These are phyloP conservation scores for Quercus glauca DNA, from an alignment of 306 rosid genomes.

Conservation along the genomic window DNA sequence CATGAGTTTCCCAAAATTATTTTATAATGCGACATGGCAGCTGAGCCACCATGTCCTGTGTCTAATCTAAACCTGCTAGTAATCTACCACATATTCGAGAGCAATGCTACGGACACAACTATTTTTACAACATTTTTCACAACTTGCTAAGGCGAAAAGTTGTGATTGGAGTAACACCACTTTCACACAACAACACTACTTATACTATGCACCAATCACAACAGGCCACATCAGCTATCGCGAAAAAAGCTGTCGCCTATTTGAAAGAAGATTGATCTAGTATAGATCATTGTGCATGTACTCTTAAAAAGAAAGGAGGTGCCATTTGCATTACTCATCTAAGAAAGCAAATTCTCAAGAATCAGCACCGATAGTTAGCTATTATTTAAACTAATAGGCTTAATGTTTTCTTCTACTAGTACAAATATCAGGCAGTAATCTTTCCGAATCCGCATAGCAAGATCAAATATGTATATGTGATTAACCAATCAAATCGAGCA, in stretches of 20 bases:
- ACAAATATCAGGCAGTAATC: too few relatives aligned
- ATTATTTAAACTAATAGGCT: background rate
- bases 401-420: too few relatives aligned
- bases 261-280: too few relatives aligned
- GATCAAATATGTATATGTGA: background rate
- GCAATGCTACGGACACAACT: too few relatives aligned
- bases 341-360: background rate
- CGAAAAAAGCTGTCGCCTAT: too few relatives aligned
- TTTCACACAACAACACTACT: too few relatives aligned
- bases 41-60: background rate
- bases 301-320: too few relatives aligned
- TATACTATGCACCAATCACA: too few relatives aligned
- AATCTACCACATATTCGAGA: background rate
- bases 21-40: background rate
- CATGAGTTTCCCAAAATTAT: background rate
- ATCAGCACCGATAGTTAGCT: background rate
- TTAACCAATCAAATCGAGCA: background rate
- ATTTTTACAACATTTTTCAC: background rate
- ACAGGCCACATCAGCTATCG: too few relatives aligned
- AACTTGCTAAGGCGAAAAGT: too few relatives aligned
- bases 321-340: background rate
- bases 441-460: background rate
- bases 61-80: background rate
- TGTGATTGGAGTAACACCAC: too few relatives aligned
- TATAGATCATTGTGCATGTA: background rate